Evolutionary conservation across 371 early-diverging fungal genomes (phyloP).

Genomic region (Sporodiniella umbellata): DNA sequence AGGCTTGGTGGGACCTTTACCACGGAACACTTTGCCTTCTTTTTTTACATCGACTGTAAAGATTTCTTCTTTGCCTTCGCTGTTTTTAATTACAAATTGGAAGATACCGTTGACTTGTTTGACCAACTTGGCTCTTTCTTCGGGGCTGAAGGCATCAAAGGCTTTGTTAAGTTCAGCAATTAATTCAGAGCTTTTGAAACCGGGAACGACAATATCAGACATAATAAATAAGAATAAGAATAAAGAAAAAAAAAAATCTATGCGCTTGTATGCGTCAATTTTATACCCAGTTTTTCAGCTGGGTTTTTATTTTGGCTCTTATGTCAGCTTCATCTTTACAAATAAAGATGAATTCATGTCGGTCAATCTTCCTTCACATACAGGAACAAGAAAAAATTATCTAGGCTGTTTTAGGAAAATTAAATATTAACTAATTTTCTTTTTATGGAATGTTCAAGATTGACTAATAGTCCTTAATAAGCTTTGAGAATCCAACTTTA

Average conservation of each 20-base stretch:
- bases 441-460: too few species aligned
- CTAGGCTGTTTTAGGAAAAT: too few species aligned
- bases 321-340: too few species aligned
- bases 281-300: background rate
- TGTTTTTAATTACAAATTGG: constrained; percentile 76
- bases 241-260: background rate
- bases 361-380: too few species aligned
- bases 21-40: constrained; percentile 53
- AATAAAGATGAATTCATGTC: too few species aligned
- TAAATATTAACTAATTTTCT: too few species aligned
- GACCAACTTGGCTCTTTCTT: constrained; percentile 33
- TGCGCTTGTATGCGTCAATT: background rate
- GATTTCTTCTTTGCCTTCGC: constrained; percentile 61
- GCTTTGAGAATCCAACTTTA: constrained; percentile 5
- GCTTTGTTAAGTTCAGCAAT: constrained; percentile 38
- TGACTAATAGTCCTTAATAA: too few species aligned
- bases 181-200: constrained; percentile 45
- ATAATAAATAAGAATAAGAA: constrained; percentile 8
- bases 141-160: constrained; percentile 27
- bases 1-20: constrained; percentile 64
- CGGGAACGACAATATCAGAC: constrained; percentile 46
- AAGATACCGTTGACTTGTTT: constrained; percentile 78
- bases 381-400: too few species aligned
- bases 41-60: constrained; percentile 81
- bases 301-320: background rate